Base-by-base conservation (phyloP, 1,139 yeast species). In the Magnusiomyces paraingens region DNA sequence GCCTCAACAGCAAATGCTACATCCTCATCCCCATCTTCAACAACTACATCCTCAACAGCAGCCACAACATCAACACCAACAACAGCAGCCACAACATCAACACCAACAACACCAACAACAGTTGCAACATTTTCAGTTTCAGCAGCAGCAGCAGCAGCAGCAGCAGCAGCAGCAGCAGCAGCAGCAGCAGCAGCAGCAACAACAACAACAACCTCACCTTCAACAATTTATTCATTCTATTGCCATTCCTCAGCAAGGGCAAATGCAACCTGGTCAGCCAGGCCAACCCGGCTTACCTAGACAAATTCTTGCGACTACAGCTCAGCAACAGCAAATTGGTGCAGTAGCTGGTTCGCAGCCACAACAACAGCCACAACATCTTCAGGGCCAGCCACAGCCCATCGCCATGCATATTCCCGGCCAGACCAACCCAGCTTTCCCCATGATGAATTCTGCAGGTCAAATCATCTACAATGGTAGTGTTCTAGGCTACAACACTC, bases 371-470 rank as follows among this genome's bases (percentile, higher is more conserved):
- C 40, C 5, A 14, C 40, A 8, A 5, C 17, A 36, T 36, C 17
- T n/a, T 4, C 40, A 36, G 40, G n/a, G n/a, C n/a, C 40, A 36
- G 40, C 39, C 17, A 2, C 39, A 22, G 12, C 21, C 47, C n/a
- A 26, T 26, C 2, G 39, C 47, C 29, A n/a, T 44, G 20, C 47
- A 44, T 14, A 44, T 44, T 22, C 47, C 47, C 18, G 39, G 39
- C 26, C 47, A 44, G 15, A 4, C 18, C n/a, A 17, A 18, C n/a
- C 47, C 26, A 15, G 21, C 21, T 6, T 26, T 44, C 29, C 38
- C 38, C 3, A 29, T 44, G 20, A 22, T 44, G 18, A 44, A 44
- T 29, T 35, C 38, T n/a, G 39, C 38, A 6, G 47, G 47, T 29
- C 47, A 44, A 44, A 29, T 44, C 17, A 12, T 36, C 17, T 36